These are phyloP conservation scores for Epichloe aotearoae DNA, from an alignment of 2,329 filamentous ascomycete genomes.

Conservation along the genomic window DNA sequence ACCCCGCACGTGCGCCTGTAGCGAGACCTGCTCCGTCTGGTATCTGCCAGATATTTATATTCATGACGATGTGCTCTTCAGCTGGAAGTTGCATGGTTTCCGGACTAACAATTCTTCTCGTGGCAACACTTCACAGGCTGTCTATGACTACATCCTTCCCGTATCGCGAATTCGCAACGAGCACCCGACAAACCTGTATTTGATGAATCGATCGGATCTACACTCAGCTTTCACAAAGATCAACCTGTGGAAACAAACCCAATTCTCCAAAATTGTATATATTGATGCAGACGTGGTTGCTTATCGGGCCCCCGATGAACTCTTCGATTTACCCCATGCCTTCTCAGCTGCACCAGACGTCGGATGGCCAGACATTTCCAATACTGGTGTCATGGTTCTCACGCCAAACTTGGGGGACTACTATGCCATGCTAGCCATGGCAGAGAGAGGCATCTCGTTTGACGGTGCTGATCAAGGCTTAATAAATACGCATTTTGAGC, in stretches of 20 bases:
- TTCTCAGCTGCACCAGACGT: conserved; percentile 79
- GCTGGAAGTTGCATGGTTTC: too few species aligned
- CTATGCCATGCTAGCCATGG: conserved; percentile 71
- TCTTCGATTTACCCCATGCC: conserved; percentile 53
- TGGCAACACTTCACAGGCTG: conserved; percentile 35
- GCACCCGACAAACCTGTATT: conserved; percentile 66
- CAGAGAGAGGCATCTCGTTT: conserved; percentile 79
- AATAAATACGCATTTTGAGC: conserved; percentile 84
- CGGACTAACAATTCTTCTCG: neutral
- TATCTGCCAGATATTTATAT: neutral
- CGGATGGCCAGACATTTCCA: conserved; percentile 97
- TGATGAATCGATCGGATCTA: conserved; percentile 86
- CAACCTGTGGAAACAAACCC: conserved; percentile 78
- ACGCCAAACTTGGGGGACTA: conserved; percentile 82
- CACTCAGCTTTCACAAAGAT: conserved; percentile 95
- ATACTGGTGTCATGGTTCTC: conserved; percentile 92
- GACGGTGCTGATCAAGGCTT: conserved; percentile 95
- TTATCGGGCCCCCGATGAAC: conserved; percentile 79
- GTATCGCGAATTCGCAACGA: conserved; percentile 68
- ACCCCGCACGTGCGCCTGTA: neutral
- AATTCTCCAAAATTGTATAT: conserved; percentile 88
- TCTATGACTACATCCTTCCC: conserved; percentile 83
- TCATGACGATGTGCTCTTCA: neutral
- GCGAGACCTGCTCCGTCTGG: too few species aligned
- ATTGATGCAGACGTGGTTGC: conserved; percentile 91